Conservation (phyloP, 768 basidiomycete species). For the Rhizopogon salebrosus region DNA sequence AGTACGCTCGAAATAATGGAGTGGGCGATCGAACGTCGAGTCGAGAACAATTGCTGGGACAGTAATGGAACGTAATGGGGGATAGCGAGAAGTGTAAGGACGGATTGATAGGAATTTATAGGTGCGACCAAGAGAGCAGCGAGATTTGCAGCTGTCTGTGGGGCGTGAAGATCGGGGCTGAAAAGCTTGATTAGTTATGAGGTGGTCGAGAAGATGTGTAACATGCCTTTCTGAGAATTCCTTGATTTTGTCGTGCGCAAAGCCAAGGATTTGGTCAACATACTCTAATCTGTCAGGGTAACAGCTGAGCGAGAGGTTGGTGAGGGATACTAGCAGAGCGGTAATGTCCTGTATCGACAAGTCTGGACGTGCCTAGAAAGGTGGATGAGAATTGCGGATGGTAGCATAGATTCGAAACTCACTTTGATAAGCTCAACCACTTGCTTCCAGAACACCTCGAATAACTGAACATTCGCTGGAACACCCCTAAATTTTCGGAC, state of each 20-base stretch:
- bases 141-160: conserved; percentile 86
- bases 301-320: conserved; percentile 92
- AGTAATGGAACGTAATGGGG: conserved; percentile 86
- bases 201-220: conserved; percentile 1
- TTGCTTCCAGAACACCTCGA: conserved; percentile 99
- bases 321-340: conserved; percentile 89
- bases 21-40: conserved; percentile 88
- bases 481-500: conserved; percentile 90
- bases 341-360: conserved; percentile 97
- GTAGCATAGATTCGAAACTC: conserved; percentile 12
- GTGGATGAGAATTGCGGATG: conserved; percentile 3
- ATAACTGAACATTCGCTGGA: conserved; percentile 90
- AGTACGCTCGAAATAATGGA: conserved; percentile 91
- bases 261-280: conserved; percentile 91
- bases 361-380: conserved; percentile 84
- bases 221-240: conserved; percentile 76
- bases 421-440: conserved; percentile 98
- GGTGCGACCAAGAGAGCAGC: conserved; percentile 88
- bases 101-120: conserved; percentile 94
- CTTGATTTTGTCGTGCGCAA: conserved; percentile 80
- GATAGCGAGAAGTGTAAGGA: conserved; percentile 94
- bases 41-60: conserved; percentile 81
- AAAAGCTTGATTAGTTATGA: neutral
- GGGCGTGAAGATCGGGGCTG: conserved; percentile 85
- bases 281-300: conserved; percentile 97